Base-by-base conservation (phyloP, 345 rosid species). In the Brassica nigra region DNA sequence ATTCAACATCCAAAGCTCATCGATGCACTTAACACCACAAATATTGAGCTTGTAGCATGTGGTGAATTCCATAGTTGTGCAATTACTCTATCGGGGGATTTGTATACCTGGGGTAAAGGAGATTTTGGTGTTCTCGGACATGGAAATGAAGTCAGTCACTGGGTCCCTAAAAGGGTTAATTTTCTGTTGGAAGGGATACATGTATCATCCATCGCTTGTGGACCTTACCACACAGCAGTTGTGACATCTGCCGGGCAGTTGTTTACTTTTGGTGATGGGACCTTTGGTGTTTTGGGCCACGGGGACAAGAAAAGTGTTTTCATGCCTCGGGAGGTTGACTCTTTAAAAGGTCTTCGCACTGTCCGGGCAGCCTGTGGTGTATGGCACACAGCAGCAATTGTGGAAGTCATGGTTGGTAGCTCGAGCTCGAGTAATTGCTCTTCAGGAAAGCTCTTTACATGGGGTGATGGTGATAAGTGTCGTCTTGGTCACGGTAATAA, bases 381-480 rank as follows among this genome's bases (percentile, higher is more conserved):
- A 61, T 91, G 96, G 96, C 96, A 91, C 86, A 87, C 92, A 65
- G 96, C 96, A 73, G 99, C 99, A 15, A 90, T 95, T 77, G 92
- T 95, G 71, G 99, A 95, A 88, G 97, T 95, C 82, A 93, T 93
- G 99, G 98, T 83, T 74, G 98, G 95, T 6, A 91, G 89, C 84
- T 89, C 97, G 39, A 91, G 90, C 89, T 89, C 97, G 68, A 93
- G 98, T 84, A 93, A 93, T 81, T 88, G 97, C 84, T 93, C 99
- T 44, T 89, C 93, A 15, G 99, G 97, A 58, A 95, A 95, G 83
- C 90, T 95, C 62, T 95, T 93, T 78, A 95, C 97, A 6, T 95
- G 99, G 99, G 99, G 99, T 23, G 99, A 93, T 82, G 99, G 97
- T 61, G 99, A 95, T 86, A 95, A 95, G 77, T 90, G 93, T 42